These are phyloP conservation scores for Neurospora sp. DNA, from an alignment of 495 filamentous ascomycete species.

Conservation along the genomic window DNA sequence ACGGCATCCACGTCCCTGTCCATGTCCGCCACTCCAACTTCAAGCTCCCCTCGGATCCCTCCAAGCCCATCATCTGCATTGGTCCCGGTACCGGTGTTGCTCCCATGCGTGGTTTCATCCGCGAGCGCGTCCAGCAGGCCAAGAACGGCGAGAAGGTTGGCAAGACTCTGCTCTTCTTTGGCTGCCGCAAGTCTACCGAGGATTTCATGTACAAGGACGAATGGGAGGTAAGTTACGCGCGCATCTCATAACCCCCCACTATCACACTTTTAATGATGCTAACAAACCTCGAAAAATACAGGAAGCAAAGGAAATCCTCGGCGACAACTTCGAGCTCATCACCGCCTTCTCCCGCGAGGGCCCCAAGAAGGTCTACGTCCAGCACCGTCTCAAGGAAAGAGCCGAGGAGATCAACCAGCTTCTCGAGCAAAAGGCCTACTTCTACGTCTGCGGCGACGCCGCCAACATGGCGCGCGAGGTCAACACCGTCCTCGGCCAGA, in stretches of 20 bases:
- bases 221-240: conserved; percentile 65
- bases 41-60: conserved; percentile 92
- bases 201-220: conserved; percentile 91
- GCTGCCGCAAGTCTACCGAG: conserved; percentile 72
- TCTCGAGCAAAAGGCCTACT: conserved; percentile 76
- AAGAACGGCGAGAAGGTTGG: conserved; percentile 77
- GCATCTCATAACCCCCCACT: neutral
- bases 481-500: conserved; percentile 72
- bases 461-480: conserved; percentile 98
- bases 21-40: conserved; percentile 98
- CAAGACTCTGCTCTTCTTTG: conserved; percentile 86
- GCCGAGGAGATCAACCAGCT: conserved; percentile 81
- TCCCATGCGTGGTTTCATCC: conserved; percentile 90
- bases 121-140: conserved; percentile 78
- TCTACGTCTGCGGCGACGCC: conserved; percentile 98
- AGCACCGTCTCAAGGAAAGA: conserved; percentile 78
- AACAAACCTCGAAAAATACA: conserved; percentile 23
- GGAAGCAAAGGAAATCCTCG: conserved; percentile 72
- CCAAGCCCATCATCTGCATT: conserved; percentile 90
- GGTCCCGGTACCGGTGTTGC: conserved; percentile 96
- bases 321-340: conserved; percentile 77
- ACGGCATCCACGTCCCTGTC: conserved; percentile 90
- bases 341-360: conserved; percentile 88
- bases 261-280: neutral
- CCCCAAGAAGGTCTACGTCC: conserved; percentile 87